These are phyloP conservation scores for Arthrocladium fulminans DNA, from an alignment of 2,329 filamentous ascomycete species.

Conservation along the genomic window DNA sequence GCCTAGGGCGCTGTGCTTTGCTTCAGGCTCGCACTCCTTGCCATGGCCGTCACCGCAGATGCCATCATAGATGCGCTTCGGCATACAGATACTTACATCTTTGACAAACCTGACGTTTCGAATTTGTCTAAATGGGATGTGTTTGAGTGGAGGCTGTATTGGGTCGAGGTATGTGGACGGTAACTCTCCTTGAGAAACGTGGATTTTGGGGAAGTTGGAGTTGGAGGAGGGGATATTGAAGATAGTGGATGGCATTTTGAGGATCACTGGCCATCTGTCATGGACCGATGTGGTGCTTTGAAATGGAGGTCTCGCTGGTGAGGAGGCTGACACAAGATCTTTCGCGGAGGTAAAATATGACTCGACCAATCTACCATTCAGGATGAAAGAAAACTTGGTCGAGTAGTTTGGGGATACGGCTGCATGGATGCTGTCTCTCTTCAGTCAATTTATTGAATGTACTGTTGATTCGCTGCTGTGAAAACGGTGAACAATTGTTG, in stretches of 20 bases:
- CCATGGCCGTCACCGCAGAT: slow-evolving; percentile 9
- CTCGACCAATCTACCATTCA: no score
- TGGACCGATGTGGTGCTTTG: not conserved
- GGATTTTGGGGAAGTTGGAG: slow-evolving; percentile 28
- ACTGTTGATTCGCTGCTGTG: no score
- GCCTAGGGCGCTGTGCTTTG: not conserved
- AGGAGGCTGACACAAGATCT: no score
- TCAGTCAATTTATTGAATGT: no score
- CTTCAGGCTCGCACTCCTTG: not conserved
- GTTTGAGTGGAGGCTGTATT: slow-evolving; percentile 60
- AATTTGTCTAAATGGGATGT: slow-evolving; percentile 67
- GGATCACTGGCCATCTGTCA: not conserved
- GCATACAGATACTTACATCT: slow-evolving; percentile 61
- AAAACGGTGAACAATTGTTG: no score
- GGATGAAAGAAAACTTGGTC: no score
- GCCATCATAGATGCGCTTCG: slow-evolving; percentile 49
- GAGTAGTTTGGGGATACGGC: no score
- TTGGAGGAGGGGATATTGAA: not conserved
- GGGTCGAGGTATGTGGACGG: slow-evolving; percentile 52
- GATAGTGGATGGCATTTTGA: slow-evolving; percentile 4
- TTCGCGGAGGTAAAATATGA: no score
- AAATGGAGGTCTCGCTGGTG: not conserved
- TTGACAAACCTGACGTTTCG: slow-evolving; percentile 58
- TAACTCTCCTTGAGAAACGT: slow-evolving; percentile 57
- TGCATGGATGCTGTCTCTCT: no score